Conservation (phyloP, 176 grass and related monocot genomes). For the Triticum urartu region DNA sequence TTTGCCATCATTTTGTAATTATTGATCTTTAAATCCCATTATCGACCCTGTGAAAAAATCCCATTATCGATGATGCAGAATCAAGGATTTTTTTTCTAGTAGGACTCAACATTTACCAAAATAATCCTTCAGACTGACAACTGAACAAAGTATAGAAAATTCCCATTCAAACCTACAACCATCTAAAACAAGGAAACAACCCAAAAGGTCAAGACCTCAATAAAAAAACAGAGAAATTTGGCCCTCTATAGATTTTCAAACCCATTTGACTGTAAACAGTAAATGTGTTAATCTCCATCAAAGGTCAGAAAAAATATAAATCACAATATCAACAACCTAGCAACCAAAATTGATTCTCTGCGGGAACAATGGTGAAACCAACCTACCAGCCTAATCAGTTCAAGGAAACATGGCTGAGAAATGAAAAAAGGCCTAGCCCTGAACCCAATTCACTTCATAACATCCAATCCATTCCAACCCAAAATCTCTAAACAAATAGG, state of each 20-base stretch:
- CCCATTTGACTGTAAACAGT: background rate
- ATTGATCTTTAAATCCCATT: background rate
- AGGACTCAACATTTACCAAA: background rate
- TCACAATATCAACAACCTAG: background rate
- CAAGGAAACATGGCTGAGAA: too few species aligned
- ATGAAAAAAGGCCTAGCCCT: background rate
- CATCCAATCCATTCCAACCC: background rate
- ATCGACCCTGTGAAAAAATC: background rate
- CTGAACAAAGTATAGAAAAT: background rate
- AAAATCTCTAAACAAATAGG: background rate
- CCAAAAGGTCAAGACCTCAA: background rate
- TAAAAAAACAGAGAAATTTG: background rate
- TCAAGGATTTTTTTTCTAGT: background rate
- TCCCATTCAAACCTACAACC: background rate
- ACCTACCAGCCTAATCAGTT: background rate
- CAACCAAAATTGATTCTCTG: background rate
- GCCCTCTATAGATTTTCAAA: background rate
- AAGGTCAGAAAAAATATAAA: background rate
- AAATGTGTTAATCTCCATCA: background rate
- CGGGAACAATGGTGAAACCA: background rate
- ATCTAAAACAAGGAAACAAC: constrained; percentile 8
- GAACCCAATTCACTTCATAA: background rate
- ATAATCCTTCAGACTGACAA: background rate
- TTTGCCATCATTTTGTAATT: background rate
- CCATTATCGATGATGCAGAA: background rate